A percentile compares a stretch with the other conserved stretches of the same genome.
Conservation (phyloP, 192 early-diverging fungal species). For the Mortierella alpina region DNA sequence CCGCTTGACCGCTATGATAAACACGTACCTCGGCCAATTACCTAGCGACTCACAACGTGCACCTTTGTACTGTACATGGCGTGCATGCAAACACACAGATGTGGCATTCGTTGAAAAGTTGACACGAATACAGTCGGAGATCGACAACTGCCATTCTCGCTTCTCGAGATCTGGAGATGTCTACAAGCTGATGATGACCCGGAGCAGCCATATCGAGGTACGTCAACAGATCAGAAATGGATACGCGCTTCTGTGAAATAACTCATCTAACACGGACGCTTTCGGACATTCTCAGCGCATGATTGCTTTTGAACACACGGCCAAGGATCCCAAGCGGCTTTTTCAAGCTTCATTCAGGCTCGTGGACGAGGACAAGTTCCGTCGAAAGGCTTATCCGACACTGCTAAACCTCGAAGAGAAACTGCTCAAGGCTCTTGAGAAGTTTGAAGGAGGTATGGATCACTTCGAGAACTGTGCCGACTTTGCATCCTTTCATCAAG, state of each 20-base stretch:
- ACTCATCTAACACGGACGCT: not conserved
- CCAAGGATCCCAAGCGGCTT: slow-evolving; percentile 78
- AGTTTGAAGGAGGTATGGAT: slow-evolving; percentile 64
- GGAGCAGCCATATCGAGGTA: slow-evolving; percentile 63
- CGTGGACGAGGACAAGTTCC: slow-evolving; percentile 85
- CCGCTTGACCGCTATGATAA: too few relatives aligned
- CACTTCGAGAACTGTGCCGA: not conserved
- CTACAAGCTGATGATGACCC: slow-evolving; percentile 56
- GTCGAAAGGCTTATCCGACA: slow-evolving; percentile 81
- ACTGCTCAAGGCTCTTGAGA: slow-evolving; percentile 62
- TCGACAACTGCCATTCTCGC: slow-evolving; percentile 18
- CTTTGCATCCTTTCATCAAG: not conserved
- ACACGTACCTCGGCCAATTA: not conserved
- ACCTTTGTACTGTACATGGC: not conserved
- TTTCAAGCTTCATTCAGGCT: slow-evolving; percentile 81
- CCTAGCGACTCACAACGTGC: not conserved
- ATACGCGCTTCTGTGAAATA: not conserved
- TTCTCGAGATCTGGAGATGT: slow-evolving; percentile 42
- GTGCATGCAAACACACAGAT: too few relatives aligned
- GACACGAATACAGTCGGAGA: slow-evolving; percentile 39
- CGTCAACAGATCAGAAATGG: not conserved
- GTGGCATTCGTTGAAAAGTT: slow-evolving; percentile 33
- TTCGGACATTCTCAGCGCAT: slow-evolving; percentile 59
- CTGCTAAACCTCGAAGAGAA: slow-evolving; percentile 71
- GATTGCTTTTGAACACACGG: slow-evolving; percentile 80